phyloP scores from a whole-genome alignment of 2,329 filamentous ascomycete genomes.

The Lachnellula subtilissima region DNA sequence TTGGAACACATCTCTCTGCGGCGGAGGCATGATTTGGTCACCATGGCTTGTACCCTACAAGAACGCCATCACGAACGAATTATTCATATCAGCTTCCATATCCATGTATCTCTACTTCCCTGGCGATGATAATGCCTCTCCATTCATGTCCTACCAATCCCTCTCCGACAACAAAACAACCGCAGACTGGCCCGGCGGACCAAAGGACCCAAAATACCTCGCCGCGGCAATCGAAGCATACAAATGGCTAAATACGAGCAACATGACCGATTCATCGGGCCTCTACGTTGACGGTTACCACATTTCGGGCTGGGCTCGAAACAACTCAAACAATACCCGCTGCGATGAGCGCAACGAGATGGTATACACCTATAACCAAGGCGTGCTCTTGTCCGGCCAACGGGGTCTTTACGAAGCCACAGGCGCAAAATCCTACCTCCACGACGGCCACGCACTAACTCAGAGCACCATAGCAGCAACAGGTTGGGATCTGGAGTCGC shows the following conservation, averaged over 20 bases:
- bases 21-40: conserved; percentile 89
- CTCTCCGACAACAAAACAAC: neutral
- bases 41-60: conserved; percentile 79
- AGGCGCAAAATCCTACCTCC: conserved; percentile 63
- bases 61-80: conserved; percentile 91
- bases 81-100: conserved; percentile 79
- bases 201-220: conserved; percentile 59
- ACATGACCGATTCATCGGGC: conserved; percentile 73
- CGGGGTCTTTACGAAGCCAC: conserved; percentile 77
- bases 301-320: conserved; percentile 57
- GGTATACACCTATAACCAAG: conserved; percentile 96
- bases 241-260: conserved; percentile 70
- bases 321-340: conserved; percentile 56
- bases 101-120: conserved; percentile 89
- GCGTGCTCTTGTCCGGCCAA: conserved; percentile 77
- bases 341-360: conserved; percentile 82
- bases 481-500: conserved; percentile 57
- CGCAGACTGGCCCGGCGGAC: conserved; percentile 8
- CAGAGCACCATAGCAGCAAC: conserved; percentile 70
- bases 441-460: conserved; percentile 75
- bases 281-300: conserved; percentile 88
- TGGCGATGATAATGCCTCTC: conserved; percentile 68
- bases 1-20: conserved; percentile 78
- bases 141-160: conserved; percentile 42
- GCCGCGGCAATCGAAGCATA: conserved; percentile 73